phyloP scores from a whole-genome alignment of 306 rosid genomes.

The Corylus avellana region DNA sequence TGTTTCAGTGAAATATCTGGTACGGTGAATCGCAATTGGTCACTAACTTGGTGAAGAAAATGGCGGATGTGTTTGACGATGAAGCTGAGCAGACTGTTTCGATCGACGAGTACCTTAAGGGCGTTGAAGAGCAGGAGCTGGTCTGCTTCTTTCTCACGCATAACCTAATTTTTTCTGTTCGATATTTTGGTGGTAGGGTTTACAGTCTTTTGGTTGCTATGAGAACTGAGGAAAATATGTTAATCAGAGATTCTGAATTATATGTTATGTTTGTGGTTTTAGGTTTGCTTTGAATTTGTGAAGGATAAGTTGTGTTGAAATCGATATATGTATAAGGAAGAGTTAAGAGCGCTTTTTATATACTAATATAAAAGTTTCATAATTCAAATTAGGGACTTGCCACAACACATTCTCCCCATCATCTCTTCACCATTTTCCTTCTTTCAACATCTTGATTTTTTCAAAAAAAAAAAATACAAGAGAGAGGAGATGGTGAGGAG shows the following conservation, averaged over 20 bases:
- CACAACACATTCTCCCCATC: too few relatives aligned
- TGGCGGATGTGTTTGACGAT: constrained; percentile 69
- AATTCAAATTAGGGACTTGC: too few relatives aligned
- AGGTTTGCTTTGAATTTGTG: neutral
- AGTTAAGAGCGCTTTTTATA: neutral
- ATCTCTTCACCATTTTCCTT: too few relatives aligned
- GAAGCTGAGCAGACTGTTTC: constrained; percentile 71
- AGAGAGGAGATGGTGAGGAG: too few relatives aligned
- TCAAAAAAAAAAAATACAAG: too few relatives aligned
- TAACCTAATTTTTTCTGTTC: neutral
- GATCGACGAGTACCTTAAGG: constrained; percentile 75
- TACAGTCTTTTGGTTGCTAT: neutral
- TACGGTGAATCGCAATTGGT: constrained; percentile 26
- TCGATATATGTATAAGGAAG: neutral
- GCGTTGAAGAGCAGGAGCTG: constrained; percentile 89
- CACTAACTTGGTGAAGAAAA: constrained; percentile 25
- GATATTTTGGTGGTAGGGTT: neutral
- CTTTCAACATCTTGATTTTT: too few relatives aligned
- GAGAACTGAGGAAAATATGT: neutral
- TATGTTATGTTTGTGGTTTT: neutral
- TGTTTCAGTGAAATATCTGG: constrained; percentile 21
- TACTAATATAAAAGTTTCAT: too few relatives aligned
- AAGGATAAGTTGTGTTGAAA: neutral
- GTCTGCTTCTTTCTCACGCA: constrained; percentile 35
- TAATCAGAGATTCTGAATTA: neutral